These are phyloP conservation scores for Russula foetens DNA, from an alignment of 768 basidiomycete genomes.

Conservation along the genomic window DNA sequence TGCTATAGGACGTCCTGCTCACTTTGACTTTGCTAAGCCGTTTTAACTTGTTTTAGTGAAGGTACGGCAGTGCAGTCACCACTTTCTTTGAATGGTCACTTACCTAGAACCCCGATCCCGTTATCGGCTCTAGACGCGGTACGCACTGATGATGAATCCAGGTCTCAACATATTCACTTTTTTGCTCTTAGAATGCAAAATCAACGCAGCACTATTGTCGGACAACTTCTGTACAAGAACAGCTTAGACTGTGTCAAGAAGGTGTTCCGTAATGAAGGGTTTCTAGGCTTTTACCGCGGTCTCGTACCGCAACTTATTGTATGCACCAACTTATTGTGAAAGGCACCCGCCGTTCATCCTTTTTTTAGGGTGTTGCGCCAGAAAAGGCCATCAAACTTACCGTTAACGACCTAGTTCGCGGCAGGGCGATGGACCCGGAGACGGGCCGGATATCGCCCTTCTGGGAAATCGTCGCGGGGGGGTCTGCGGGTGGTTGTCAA, in stretches of 20 bases:
- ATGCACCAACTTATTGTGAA: slow-evolving; percentile 18
- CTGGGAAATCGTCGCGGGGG: slow-evolving; percentile 94
- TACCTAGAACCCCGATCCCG: background rate
- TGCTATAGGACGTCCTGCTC: background rate
- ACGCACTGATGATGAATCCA: slow-evolving; percentile 10
- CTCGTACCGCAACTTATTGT: slow-evolving; percentile 92
- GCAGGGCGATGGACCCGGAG: slow-evolving; percentile 82
- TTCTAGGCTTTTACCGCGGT: slow-evolving; percentile 93
- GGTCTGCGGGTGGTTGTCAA: slow-evolving; percentile 92
- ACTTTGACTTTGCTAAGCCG: slow-evolving; percentile 1
- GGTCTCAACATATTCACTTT: background rate
- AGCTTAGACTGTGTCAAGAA: slow-evolving; percentile 90
- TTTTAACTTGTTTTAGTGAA: slow-evolving; percentile 44
- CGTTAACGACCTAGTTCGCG: slow-evolving; percentile 86
- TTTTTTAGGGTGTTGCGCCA: slow-evolving; percentile 73
- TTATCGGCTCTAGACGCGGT: slow-evolving; percentile 46
- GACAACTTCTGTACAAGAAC: slow-evolving; percentile 95
- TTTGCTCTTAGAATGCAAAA: slow-evolving; percentile 75
- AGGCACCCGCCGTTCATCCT: background rate
- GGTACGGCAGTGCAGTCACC: slow-evolving; percentile 45
- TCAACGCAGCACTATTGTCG: slow-evolving; percentile 92
- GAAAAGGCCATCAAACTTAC: slow-evolving; percentile 99
- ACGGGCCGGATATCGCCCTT: slow-evolving; percentile 86
- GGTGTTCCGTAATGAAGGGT: slow-evolving; percentile 91
- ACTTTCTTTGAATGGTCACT: background rate